Conservation (phyloP, 164 flowering plant species). For the Stephania japonica region DNA sequence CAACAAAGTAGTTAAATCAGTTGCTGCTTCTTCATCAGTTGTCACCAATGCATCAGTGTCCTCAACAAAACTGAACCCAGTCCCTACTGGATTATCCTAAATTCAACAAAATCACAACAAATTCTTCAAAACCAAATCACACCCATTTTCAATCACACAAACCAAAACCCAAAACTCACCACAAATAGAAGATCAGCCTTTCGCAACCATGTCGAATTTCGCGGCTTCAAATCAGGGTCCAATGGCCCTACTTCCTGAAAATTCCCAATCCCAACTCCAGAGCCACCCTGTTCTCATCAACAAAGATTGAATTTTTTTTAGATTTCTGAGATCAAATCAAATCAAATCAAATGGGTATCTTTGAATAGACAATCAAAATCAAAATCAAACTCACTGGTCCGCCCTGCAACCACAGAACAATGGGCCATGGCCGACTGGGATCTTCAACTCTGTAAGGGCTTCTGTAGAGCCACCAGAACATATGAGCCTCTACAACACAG, state of each 20-base stretch:
- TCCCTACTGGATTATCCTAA: constrained; percentile 91
- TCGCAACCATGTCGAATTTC: constrained; percentile 57
- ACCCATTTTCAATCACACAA: background rate
- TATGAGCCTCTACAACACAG: constrained; percentile 39
- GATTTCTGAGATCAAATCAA: background rate
- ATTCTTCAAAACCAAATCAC: background rate
- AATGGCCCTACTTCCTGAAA: constrained; percentile 55
- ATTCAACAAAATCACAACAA: background rate
- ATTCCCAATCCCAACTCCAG: constrained; percentile 60
- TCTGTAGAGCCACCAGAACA: constrained; percentile 60
- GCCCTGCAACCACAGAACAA: constrained; percentile 59
- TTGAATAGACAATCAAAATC: constrained; percentile 10
- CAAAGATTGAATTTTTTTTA: background rate
- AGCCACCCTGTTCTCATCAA: constrained; percentile 35
- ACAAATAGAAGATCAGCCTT: constrained; percentile 63
- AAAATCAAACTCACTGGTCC: constrained; percentile 44
- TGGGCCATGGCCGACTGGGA: constrained; percentile 48
- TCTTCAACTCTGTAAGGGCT: constrained; percentile 43
- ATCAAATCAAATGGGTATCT: background rate
- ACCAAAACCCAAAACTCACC: constrained; percentile 17
- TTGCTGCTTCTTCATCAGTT: constrained; percentile 77
- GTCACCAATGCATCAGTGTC: constrained; percentile 46
- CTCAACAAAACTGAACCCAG: constrained; percentile 88
- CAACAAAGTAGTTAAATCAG: constrained; percentile 62
- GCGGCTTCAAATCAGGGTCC: constrained; percentile 36